A percentile compares a stretch with the other conserved stretches of the same genome.
Conservation (phyloP, 371 early-diverging fungal genomes). For the Mortierella sp. region DNA sequence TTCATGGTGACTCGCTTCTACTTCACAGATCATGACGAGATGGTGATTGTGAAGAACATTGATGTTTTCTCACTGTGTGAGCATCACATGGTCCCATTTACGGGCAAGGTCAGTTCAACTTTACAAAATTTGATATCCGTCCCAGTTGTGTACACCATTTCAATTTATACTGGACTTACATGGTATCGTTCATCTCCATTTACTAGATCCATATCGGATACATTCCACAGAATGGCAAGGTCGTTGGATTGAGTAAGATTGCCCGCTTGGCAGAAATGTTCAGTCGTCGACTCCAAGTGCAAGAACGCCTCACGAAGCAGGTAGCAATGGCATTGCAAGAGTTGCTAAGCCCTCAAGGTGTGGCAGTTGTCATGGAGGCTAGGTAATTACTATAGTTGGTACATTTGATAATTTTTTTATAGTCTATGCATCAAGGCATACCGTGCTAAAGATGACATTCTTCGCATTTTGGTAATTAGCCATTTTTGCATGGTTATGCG, state of each 20-base stretch:
- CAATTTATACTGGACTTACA: conserved; percentile 5
- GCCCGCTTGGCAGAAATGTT: conserved; percentile 99
- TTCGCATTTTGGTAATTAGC: conserved; percentile 45
- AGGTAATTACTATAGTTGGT: conserved; percentile 62
- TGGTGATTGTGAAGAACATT: conserved; percentile 97
- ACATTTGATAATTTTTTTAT: neutral
- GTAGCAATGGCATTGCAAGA: conserved; percentile 93
- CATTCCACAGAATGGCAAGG: conserved; percentile 91
- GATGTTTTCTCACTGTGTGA: conserved; percentile 97
- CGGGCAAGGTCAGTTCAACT: conserved; percentile 80
- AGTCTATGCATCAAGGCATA: neutral
- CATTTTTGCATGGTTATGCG: conserved; percentile 97
- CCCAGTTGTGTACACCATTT: neutral
- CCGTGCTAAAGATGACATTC: neutral
- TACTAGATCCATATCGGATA: conserved; percentile 92
- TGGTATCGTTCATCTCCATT: neutral
- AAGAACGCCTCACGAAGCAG: conserved; percentile 98
- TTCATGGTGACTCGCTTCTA: neutral
- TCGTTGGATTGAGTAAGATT: conserved; percentile 96
- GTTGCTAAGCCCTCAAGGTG: conserved; percentile 94
- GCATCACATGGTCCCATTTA: conserved; percentile 98
- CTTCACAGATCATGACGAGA: conserved; percentile 92
- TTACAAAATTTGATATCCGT: neutral
- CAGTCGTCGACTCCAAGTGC: conserved; percentile 95
- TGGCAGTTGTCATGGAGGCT: conserved; percentile 98